Conservation (phyloP, 257 asterid species). For the Perilla frutescens region DNA sequence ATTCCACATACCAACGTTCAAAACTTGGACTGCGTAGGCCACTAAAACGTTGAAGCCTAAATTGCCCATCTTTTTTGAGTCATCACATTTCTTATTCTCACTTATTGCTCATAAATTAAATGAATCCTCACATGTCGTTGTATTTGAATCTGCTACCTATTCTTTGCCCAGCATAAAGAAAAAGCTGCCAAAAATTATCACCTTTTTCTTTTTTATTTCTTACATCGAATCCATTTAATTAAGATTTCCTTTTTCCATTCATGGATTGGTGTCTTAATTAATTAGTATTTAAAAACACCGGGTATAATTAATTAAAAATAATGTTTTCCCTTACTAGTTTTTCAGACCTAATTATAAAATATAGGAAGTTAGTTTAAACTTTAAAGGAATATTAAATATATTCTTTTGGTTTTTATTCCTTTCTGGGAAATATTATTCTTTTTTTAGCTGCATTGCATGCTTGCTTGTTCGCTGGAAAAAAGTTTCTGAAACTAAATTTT, state of each 20-base stretch:
- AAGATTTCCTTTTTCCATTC: not conserved
- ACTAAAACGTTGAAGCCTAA: slow-evolving; percentile 12
- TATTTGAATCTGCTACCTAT: slow-evolving; percentile 1
- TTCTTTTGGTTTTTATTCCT: no score
- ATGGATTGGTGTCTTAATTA: no score
- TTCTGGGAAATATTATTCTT: no score
- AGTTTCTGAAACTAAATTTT: no score
- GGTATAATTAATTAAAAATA: not conserved
- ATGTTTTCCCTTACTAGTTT: not conserved
- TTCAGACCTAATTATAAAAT: no score
- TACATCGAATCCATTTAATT: not conserved
- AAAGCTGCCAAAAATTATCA: slow-evolving; percentile 3
- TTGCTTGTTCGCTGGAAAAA: no score
- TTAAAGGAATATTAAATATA: no score
- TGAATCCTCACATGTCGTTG: slow-evolving; percentile 19
- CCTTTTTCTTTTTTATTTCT: not conserved
- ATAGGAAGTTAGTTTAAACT: no score
- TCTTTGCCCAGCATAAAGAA: slow-evolving; percentile 18
- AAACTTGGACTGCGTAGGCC: slow-evolving; percentile 26
- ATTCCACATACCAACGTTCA: slow-evolving; percentile 6
- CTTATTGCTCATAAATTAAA: not conserved
- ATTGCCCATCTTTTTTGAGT: slow-evolving; percentile 15
- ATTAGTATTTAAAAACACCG: not conserved
- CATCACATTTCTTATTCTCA: not conserved
- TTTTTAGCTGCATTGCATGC: no score